phyloP scores from a whole-genome alignment of 768 basidiomycete genomes.

The Hirschioporus abietinus region DNA sequence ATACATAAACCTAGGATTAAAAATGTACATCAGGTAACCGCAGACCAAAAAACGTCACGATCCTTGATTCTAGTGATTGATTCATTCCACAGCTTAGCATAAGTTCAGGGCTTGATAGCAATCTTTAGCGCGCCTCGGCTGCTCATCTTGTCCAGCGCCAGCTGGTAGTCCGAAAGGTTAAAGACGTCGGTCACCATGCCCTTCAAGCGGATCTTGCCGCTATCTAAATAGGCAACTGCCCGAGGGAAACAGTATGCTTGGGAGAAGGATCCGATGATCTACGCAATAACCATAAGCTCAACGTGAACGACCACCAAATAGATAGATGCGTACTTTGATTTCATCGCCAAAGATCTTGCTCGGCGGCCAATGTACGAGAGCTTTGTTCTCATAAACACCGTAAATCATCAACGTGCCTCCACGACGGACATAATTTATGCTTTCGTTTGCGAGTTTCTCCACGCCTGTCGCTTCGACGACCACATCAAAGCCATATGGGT shows the following conservation, averaged over 20 bases:
- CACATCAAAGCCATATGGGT: slow-evolving; percentile 42
- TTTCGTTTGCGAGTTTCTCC: slow-evolving; percentile 34
- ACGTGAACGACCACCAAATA: background rate
- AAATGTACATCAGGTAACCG: too few relatives aligned
- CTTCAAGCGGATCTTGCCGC: slow-evolving; percentile 74
- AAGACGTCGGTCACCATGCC: slow-evolving; percentile 73
- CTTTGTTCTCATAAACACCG: slow-evolving; percentile 86
- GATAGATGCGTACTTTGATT: slow-evolving; percentile 39
- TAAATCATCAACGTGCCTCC: slow-evolving; percentile 86
- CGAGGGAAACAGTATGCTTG: slow-evolving; percentile 89
- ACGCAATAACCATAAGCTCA: background rate
- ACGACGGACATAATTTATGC: slow-evolving; percentile 42
- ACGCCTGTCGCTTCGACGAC: slow-evolving; percentile 39
- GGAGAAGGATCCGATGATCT: slow-evolving; percentile 91
- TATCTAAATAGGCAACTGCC: slow-evolving; percentile 83
- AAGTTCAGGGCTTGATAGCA: slow-evolving; percentile 48
- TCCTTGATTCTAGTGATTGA: background rate
- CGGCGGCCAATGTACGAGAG: slow-evolving; percentile 81
- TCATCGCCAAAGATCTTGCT: slow-evolving; percentile 75
- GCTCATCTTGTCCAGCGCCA: slow-evolving; percentile 62
- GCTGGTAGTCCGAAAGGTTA: slow-evolving; percentile 53
- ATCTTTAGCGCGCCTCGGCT: slow-evolving; percentile 51
- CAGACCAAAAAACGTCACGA: background rate
- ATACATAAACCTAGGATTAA: too few relatives aligned
- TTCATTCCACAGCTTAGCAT: background rate